Conservation (phyloP, 179 eudicot genomes). For the Silene noctiflora region DNA sequence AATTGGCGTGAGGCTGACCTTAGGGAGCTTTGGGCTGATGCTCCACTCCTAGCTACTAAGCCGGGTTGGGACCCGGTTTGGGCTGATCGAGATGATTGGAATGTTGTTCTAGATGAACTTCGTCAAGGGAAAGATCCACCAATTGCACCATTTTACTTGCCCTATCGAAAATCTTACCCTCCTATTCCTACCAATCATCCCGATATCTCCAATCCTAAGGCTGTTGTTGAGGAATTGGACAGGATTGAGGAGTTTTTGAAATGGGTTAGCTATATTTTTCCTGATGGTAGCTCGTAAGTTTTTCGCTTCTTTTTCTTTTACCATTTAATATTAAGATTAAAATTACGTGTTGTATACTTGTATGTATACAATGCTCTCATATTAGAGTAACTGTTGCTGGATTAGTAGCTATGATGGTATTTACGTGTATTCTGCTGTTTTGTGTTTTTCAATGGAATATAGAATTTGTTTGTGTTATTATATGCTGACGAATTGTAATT, state of each 20-base stretch:
- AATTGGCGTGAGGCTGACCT: conserved; percentile 57
- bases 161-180: conserved; percentile 69
- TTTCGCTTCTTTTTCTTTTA: no score
- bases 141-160: conserved; percentile 74
- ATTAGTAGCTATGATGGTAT: no score
- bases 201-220: conserved; percentile 48
- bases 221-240: conserved; percentile 74
- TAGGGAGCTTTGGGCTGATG: conserved; percentile 77
- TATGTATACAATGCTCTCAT: no score
- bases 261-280: conserved; percentile 82
- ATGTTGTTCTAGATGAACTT: conserved; percentile 39
- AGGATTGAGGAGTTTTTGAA: conserved; percentile 76
- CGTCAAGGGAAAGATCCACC: conserved; percentile 57
- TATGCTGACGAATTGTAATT: not conserved
- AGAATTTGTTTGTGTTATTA: no score
- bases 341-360: no score
- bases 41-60: conserved; percentile 38
- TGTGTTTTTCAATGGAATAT: no score
- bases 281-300: conserved; percentile 81
- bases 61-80: conserved; percentile 80
- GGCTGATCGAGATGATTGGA: conserved; percentile 57
- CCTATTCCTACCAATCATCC: conserved; percentile 56
- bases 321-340: no score
- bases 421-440: no score
- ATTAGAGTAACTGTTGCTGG: no score